Evolutionary conservation across 2,329 filamentous ascomycete genomes (phyloP), one percentile per base, ranked within the genome.

Genomic region (Penicillium sp.): DNA sequence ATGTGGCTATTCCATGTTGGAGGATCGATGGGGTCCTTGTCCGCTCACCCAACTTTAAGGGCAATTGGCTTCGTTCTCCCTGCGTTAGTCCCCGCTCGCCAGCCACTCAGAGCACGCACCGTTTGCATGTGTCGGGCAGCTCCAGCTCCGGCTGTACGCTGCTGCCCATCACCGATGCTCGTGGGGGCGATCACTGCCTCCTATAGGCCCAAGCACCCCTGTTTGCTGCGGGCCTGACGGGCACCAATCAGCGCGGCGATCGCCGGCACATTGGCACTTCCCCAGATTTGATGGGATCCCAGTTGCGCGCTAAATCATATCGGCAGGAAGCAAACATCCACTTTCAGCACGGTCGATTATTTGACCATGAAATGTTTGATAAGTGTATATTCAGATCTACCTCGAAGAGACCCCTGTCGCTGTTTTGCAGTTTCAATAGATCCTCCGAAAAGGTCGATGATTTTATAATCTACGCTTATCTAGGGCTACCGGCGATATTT

Each of bases 21-120:
- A n/a, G n/a, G n/a, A n/a, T n/a, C n/a, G n/a, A n/a, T n/a, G n/a
- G n/a, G n/a, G n/a, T n/a, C n/a, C n/a, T n/a, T n/a, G n/a, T n/a
- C n/a, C n/a, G n/a, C n/a, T n/a, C n/a, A n/a, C n/a, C n/a, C 48
- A 53, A 54, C 51, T 55, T 48, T 53, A 52, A 55, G 40, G 17
- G 31, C 36, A 47, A 42, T 55, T 50, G 47, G 44, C 46, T 55
- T 52, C 33, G 27, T 25, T 30, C 29, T 30, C 32, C 44, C 38
- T 42, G 35, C 42, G 28, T 30, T 45, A 44, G 46, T 36, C 14
- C 14, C 31, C 9, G 14, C n/a, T 3, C 9, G 7, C 29, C 13
- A 13, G 28, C 52, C 52, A 55, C 10, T 55, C 41, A 55, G 14
- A 36, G 39, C 16, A 20, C 18, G 6, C 23, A 11, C 27, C 17